These are phyloP conservation scores for Phytophthora tubulina DNA, from an alignment of 352 stramenopile genomes.

Conservation along the genomic window DNA sequence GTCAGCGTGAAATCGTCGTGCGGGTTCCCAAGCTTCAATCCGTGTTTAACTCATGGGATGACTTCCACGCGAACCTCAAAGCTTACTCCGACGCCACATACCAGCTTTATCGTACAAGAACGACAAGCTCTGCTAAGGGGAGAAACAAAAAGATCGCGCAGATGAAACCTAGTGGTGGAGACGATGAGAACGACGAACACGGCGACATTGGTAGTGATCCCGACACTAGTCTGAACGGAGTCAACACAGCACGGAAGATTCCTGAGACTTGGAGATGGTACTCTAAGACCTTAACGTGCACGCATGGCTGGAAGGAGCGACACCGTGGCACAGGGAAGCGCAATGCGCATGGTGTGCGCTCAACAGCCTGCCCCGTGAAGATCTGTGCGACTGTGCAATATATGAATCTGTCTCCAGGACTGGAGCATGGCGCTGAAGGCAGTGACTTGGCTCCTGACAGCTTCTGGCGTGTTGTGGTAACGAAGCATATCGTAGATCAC, in stretches of 20 bases:
- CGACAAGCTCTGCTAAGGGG: constrained; percentile 72
- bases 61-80: constrained; percentile 69
- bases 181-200: constrained; percentile 52
- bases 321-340: constrained; percentile 73
- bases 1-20: constrained; percentile 59
- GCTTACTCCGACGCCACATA: constrained; percentile 74
- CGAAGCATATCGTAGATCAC: constrained; percentile 79
- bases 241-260: constrained; percentile 47
- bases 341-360: constrained; percentile 68
- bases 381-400: constrained; percentile 84
- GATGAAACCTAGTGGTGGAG: constrained; percentile 41
- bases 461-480: constrained; percentile 78
- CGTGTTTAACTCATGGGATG: constrained; percentile 73
- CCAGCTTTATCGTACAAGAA: constrained; percentile 80
- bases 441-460: neutral
- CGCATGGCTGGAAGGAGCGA: constrained; percentile 85
- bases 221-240: constrained; percentile 19
- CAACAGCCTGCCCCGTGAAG: constrained; percentile 76
- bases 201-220: constrained; percentile 34
- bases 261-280: constrained; percentile 83
- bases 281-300: constrained; percentile 83
- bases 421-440: neutral
- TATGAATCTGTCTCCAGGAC: constrained; percentile 28
- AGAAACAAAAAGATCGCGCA: constrained; percentile 79
- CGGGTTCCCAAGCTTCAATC: constrained; percentile 64